These are phyloP conservation scores for Lodderomyces parapsilosis DNA, from an alignment of 1,139 yeast genomes.

Conservation along the genomic window DNA sequence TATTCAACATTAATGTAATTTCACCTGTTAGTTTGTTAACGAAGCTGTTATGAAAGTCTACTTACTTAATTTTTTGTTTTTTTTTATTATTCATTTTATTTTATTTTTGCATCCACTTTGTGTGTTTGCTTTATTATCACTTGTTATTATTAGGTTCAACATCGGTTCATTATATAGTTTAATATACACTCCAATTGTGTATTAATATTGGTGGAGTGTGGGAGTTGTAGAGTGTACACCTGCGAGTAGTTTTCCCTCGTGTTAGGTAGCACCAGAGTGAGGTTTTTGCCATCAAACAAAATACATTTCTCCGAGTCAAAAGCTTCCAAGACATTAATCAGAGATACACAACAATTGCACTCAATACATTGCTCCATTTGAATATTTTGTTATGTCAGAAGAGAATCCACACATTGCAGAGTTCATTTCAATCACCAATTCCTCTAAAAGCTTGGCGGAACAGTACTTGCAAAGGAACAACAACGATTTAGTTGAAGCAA, in stretches of 20 bases:
- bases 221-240: neutral
- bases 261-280: neutral
- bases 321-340: neutral
- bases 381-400: slow-evolving; percentile 18
- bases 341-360: neutral
- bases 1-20: slow-evolving; percentile 70
- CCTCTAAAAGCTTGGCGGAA: slow-evolving; percentile 40
- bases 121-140: neutral
- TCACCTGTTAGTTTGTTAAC: slow-evolving; percentile 19
- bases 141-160: slow-evolving; percentile 7
- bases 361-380: neutral
- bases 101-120: slow-evolving; percentile 7
- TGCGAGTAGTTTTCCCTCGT: neutral
- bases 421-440: slow-evolving; percentile 46
- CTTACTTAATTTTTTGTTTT: slow-evolving; percentile 21
- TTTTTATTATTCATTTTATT: slow-evolving; percentile 17
- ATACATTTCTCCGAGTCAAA: too few species aligned
- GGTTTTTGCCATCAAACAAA: slow-evolving; percentile 14
- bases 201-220: slow-evolving; percentile 1
- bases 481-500: slow-evolving; percentile 38
- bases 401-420: slow-evolving; percentile 39
- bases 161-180: slow-evolving; percentile 11
- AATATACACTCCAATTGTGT: slow-evolving; percentile 2
- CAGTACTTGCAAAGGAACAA: slow-evolving; percentile 43
- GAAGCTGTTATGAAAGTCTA: slow-evolving; percentile 16